phyloP scores from a whole-genome alignment of 192 early-diverging fungal genomes.

The Physocladia obscura region DNA sequence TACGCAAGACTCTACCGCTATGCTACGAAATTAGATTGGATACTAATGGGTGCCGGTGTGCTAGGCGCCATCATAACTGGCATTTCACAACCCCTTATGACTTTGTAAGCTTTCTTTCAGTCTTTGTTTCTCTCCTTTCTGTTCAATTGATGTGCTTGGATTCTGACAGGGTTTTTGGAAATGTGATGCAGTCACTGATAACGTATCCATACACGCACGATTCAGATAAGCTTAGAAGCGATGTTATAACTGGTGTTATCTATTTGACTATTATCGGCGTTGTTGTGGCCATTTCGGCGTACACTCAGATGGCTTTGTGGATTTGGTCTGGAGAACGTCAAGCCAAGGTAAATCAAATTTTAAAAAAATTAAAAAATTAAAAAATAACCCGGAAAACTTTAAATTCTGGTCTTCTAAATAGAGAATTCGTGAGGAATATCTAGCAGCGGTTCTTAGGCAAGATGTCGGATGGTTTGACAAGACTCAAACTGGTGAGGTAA shows the following conservation, averaged over 20 bases:
- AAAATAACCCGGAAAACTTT: background rate
- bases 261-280: conserved; percentile 35
- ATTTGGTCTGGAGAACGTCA: conserved; percentile 39
- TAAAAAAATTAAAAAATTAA: background rate
- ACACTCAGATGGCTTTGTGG: conserved; percentile 38
- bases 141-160: background rate
- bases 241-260: conserved; percentile 21
- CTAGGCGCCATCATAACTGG: conserved; percentile 29
- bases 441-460: conserved; percentile 31
- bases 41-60: conserved; percentile 26
- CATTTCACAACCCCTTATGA: conserved; percentile 36
- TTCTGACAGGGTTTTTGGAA: conserved; percentile 31
- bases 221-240: conserved; percentile 8
- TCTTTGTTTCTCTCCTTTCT: background rate
- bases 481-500: conserved; percentile 47
- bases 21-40: conserved; percentile 21
- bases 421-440: conserved; percentile 39
- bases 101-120: conserved; percentile 12
- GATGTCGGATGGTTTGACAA: conserved; percentile 41
- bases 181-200: conserved; percentile 36
- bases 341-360: conserved; percentile 18
- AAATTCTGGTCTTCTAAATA: conserved; percentile 15
- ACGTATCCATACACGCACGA: conserved; percentile 23
- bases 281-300: conserved; percentile 27
- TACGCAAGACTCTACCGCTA: conserved; percentile 25